A percentile compares a stretch with the other conserved stretches of the same genome.
Conservation (phyloP, 495 filamentous ascomycete genomes). For the Xylaria cubensis region DNA sequence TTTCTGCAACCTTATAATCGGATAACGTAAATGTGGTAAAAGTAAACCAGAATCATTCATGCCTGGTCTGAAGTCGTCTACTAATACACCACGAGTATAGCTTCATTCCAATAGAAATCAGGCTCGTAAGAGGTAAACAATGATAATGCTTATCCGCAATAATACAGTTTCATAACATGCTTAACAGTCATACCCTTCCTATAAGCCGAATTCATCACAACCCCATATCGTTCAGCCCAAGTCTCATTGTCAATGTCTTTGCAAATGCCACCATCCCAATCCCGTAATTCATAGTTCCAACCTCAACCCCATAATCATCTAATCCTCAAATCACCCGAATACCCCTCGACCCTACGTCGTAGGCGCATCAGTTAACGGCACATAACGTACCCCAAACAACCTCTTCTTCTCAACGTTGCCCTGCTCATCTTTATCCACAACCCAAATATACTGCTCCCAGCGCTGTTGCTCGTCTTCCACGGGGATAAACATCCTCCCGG, state of each 20-base stretch:
- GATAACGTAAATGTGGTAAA: neutral
- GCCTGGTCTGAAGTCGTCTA: neutral
- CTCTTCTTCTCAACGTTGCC: slow-evolving; percentile 77
- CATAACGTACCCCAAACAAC: slow-evolving; percentile 86
- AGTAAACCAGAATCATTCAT: too few relatives aligned
- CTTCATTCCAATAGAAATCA: neutral
- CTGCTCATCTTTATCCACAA: slow-evolving; percentile 84
- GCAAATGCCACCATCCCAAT: neutral
- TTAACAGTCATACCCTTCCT: neutral
- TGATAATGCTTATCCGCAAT: neutral
- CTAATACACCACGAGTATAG: neutral
- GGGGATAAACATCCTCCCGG: slow-evolving; percentile 86
- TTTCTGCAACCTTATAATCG: neutral
- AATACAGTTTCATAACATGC: neutral
- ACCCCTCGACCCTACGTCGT: neutral
- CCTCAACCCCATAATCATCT: neutral
- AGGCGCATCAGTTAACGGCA: slow-evolving; percentile 84
- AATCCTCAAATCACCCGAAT: neutral
- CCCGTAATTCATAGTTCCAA: neutral
- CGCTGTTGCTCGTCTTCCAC: slow-evolving; percentile 65
- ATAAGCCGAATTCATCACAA: neutral
- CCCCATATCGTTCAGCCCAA: neutral
- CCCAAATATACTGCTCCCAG: slow-evolving; percentile 79
- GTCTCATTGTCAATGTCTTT: neutral
- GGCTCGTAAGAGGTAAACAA: neutral